Base-by-base conservation (phyloP, 441 rosid species). In the Metrosideros polymorpha region DNA sequence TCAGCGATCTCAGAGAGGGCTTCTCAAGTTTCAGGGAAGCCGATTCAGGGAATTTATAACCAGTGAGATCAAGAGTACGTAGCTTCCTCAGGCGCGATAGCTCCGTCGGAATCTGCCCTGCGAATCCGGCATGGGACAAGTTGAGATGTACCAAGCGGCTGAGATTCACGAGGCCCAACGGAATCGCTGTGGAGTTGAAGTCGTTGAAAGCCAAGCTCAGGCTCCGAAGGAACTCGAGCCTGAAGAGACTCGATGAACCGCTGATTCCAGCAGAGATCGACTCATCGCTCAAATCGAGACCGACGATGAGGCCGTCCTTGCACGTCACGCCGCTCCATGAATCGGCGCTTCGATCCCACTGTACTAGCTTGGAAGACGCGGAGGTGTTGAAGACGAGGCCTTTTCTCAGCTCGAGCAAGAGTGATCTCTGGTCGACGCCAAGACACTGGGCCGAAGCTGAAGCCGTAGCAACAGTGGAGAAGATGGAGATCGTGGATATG, bases 71-170 rank as follows among this genome's bases (percentile, higher is more conserved):
- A n/a, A 57, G 66, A 57, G 9, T n/a, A n/a, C 9, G 66, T n/a
- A n/a, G 66, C 32, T n/a, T 12, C 9, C 0, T n/a, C 2, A 57
- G 0, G 66, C 18, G 4, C 0, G 66, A 57, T 3, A 57, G 9
- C 32, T n/a, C 66, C 0, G 4, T 2, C 15, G 32, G 32, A 13
- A 57, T 57, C 8, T 6, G 1, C 32, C 4, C 9, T 0, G 1
- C 0, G 0, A 57, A 57, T 6, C 1, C 0, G 0, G 32, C 2
- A 0, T 0, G 0, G 1, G 66, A 57, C 66, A 57, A 57, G 66
- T 57, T n/a, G 32, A 57, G 66, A 57, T n/a, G 9, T 12, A n/a
- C 66, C 32, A 57, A 57, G 66, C 8, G 9, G 32, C 32, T 57
- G 0, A 57, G 66, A 57, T n/a, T 57, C 0, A 2, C 5, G 2